Conservation (phyloP, 805 yeast species). For the Ogataea henricii region DNA sequence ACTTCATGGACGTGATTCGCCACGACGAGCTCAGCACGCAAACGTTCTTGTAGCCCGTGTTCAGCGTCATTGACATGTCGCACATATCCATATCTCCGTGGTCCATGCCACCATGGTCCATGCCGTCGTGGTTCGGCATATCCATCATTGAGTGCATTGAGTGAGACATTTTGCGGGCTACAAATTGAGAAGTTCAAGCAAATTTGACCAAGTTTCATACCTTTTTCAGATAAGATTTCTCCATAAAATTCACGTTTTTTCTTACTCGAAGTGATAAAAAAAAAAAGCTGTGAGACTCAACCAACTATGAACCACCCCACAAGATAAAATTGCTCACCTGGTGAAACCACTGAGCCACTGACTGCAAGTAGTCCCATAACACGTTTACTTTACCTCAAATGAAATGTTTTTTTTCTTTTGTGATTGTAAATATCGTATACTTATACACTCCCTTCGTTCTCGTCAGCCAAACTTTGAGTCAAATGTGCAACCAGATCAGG, state of each 20-base stretch:
- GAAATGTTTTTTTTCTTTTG: not conserved
- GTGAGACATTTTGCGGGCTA: conserved; percentile 11
- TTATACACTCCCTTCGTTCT: conserved; percentile 8
- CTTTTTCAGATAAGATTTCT: not conserved
- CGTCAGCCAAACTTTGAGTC: not conserved
- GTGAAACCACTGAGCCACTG: not conserved
- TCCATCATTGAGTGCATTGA: conserved; percentile 14
- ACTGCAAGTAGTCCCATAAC: not conserved
- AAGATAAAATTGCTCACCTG: no score
- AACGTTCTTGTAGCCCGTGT: conserved; percentile 44
- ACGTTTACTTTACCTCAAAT: not conserved
- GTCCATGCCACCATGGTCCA: conserved; percentile 22
- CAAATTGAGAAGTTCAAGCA: no score
- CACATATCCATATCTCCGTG: conserved; percentile 33
- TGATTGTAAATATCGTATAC: conserved; percentile 5
- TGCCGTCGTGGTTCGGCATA: conserved; percentile 17
- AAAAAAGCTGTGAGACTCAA: no score
- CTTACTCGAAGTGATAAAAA: no score
- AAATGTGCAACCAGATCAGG: not conserved
- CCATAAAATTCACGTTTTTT: no score
- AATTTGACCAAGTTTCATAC: not conserved
- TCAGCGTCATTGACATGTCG: conserved; percentile 43
- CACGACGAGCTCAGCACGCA: conserved; percentile 44
- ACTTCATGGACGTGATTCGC: conserved; percentile 39
- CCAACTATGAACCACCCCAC: no score